Percentiles rank a stretch among this genome's conserved stretches.
These are phyloP conservation scores for Eutrema yunnanense DNA, from an alignment of 345 rosid species.

Conservation along the genomic window DNA sequence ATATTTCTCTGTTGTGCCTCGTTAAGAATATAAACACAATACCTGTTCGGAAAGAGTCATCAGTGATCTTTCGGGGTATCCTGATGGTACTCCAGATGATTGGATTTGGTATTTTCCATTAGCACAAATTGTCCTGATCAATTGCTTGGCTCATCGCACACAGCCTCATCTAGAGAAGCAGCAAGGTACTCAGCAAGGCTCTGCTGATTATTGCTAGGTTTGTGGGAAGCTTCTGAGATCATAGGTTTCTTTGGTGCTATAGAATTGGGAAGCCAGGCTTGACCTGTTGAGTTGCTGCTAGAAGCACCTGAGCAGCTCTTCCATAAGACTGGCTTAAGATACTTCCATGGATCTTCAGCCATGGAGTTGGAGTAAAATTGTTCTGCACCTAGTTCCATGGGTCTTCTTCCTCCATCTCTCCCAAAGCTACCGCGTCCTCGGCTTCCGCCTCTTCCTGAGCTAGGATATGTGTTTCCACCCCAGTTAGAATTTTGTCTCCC, in stretches of 20 bases:
- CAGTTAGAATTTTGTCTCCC: conserved; percentile 37
- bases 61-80: background rate
- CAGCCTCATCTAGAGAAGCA: conserved; percentile 61
- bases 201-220: conserved; percentile 37
- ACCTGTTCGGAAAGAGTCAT: background rate
- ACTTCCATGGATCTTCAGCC: conserved; percentile 80
- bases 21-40: background rate
- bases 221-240: conserved; percentile 38
- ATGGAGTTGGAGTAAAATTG: conserved; percentile 56
- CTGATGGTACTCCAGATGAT: background rate
- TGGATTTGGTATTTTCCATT: background rate
- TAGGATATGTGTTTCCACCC: conserved; percentile 35
- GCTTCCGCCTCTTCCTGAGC: conserved; percentile 48
- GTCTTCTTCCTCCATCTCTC: conserved; percentile 39
- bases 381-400: conserved; percentile 34
- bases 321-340: conserved; percentile 57
- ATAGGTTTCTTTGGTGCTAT: conserved; percentile 38
- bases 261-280: conserved; percentile 62
- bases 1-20: background rate
- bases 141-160: conserved; percentile 26
- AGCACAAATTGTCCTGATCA: conserved; percentile 11
- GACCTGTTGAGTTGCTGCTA: conserved; percentile 20
- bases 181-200: conserved; percentile 90
- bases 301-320: conserved; percentile 30
- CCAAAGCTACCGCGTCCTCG: conserved; percentile 32